Evolutionary conservation across 345 rosid genomes (phyloP).

Genomic region (Eucalyptus erythrocorys): DNA sequence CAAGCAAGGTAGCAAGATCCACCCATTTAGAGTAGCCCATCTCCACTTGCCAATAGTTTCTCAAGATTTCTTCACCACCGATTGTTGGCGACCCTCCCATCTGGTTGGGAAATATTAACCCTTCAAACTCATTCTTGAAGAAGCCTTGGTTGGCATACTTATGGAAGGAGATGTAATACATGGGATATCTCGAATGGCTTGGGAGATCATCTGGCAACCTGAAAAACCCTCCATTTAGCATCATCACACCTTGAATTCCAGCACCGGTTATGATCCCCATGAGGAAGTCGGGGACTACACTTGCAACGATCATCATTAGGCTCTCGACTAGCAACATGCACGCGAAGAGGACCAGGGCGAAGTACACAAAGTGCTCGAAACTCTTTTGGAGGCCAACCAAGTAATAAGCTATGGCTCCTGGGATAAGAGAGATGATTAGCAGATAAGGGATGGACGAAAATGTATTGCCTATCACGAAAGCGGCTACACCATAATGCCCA

Average conservation of each 20-base stretch:
- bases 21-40: background rate
- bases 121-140: constrained; percentile 19
- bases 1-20: background rate
- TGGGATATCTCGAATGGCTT: background rate
- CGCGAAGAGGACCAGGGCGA: constrained; percentile 12
- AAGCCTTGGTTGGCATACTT: constrained; percentile 18
- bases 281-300: background rate
- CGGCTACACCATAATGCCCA: constrained; percentile 43
- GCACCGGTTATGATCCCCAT: background rate
- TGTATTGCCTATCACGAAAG: constrained; percentile 37
- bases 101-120: background rate
- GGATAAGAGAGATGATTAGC: background rate
- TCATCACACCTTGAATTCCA: background rate
- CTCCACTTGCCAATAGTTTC: background rate
- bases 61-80: constrained; percentile 8
- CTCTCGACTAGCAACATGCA: background rate
- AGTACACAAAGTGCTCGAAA: constrained; percentile 24
- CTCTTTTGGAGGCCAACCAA: background rate
- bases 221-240: background rate
- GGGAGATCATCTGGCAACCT: background rate
- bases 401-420: background rate
- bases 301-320: background rate
- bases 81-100: background rate
- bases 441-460: constrained; percentile 16
- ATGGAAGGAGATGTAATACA: constrained; percentile 25